Percentiles rank a stretch among this genome's conserved stretches.
These are phyloP conservation scores for Crithidia bombi DNA, from an alignment of 208 protist genomes.

Conservation along the genomic window DNA sequence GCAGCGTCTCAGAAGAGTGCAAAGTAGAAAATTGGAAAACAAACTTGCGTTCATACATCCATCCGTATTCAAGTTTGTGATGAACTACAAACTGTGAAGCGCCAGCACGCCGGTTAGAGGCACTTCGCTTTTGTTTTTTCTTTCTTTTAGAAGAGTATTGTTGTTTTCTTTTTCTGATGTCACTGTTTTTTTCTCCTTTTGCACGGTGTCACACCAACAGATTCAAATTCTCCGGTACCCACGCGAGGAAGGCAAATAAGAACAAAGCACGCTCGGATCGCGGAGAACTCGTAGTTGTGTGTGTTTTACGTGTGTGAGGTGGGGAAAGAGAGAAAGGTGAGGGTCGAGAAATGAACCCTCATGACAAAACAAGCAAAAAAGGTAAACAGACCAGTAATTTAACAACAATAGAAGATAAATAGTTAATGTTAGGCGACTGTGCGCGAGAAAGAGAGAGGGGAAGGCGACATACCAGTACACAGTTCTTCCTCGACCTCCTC, in stretches of 20 bases:
- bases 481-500: too few relatives aligned
- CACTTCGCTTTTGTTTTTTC: too few relatives aligned
- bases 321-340: background rate
- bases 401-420: background rate
- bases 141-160: too few relatives aligned
- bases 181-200: too few relatives aligned
- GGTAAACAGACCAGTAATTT: background rate
- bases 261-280: background rate
- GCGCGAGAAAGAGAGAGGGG: background rate
- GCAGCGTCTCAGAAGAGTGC: too few relatives aligned
- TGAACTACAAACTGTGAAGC: too few relatives aligned
- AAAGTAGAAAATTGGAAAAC: too few relatives aligned
- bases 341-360: background rate
- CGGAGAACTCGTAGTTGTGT: background rate
- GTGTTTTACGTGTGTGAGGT: background rate
- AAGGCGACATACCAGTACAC: background rate
- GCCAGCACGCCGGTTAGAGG: too few relatives aligned
- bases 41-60: too few relatives aligned
- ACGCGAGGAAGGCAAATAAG: background rate
- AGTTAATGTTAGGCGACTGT: background rate
- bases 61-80: too few relatives aligned
- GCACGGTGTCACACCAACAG: background rate
- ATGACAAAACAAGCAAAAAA: conserved; percentile 1
- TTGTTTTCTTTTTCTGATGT: too few relatives aligned
- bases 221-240: background rate